A percentile compares a stretch with the other conserved stretches of the same genome.
These are phyloP conservation scores for Patellifolia procumbens DNA, from an alignment of 179 eudicot species.

Conservation along the genomic window DNA sequence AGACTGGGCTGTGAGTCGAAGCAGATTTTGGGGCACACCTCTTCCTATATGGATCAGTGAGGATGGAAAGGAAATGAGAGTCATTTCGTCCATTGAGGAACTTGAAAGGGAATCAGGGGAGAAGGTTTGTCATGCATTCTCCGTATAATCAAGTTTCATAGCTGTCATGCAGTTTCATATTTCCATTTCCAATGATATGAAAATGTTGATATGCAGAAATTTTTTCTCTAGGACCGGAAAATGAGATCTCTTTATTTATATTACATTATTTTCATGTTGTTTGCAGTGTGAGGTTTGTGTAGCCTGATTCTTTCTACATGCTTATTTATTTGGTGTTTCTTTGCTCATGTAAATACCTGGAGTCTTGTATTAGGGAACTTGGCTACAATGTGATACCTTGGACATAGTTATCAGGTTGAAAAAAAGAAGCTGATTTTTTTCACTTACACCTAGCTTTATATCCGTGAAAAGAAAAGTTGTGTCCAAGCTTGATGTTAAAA, in stretches of 20 bases:
- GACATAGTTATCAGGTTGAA: neutral
- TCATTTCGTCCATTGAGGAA: slow-evolving; percentile 74
- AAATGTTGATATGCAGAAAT: neutral
- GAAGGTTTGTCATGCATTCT: slow-evolving; percentile 46
- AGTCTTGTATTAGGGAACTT: neutral
- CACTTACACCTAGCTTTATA: neutral
- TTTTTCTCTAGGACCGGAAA: neutral
- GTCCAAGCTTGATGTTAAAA: no score
- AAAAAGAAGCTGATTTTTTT: neutral
- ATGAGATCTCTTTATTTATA: neutral
- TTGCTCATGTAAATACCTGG: neutral
- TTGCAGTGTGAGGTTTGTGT: neutral
- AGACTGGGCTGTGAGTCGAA: slow-evolving; percentile 98
- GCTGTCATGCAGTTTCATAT: neutral
- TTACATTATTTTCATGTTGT: neutral
- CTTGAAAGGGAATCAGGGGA: slow-evolving; percentile 84
- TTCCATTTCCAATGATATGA: neutral
- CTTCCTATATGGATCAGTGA: slow-evolving; percentile 94
- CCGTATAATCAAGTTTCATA: neutral
- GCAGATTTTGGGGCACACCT: slow-evolving; percentile 99
- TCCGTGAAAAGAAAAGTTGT: neutral
- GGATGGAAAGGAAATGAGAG: slow-evolving; percentile 71
- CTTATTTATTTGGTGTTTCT: neutral
- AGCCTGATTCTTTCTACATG: neutral
- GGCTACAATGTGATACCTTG: neutral